Percentiles rank a stretch among this genome's conserved stretches.
These are phyloP conservation scores for Hirschfeldia incana DNA, from an alignment of 345 rosid species.

Conservation along the genomic window DNA sequence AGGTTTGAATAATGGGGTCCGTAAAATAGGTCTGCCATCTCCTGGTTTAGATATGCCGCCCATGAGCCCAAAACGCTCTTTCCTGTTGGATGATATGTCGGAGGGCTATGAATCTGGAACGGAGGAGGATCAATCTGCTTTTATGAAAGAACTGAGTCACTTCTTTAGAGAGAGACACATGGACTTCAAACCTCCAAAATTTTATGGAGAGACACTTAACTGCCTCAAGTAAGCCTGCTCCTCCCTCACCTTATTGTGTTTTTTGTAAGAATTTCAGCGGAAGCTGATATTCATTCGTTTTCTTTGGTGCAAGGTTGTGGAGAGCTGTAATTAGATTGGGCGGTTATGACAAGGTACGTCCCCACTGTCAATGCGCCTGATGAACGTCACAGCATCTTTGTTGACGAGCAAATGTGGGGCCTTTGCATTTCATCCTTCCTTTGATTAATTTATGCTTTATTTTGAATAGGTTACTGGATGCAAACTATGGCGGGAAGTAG, in stretches of 20 bases:
- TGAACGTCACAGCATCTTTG: slow-evolving; percentile 10
- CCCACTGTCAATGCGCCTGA: slow-evolving; percentile 16
- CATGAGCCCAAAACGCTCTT: slow-evolving; percentile 43
- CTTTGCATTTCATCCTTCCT: neutral
- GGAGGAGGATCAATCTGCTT: slow-evolving; percentile 68
- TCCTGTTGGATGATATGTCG: slow-evolving; percentile 47
- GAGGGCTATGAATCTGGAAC: slow-evolving; percentile 70
- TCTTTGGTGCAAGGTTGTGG: slow-evolving; percentile 61
- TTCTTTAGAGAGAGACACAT: slow-evolving; percentile 57
- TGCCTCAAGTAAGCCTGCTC: slow-evolving; percentile 70
- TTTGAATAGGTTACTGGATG: slow-evolving; percentile 72
- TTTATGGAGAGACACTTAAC: slow-evolving; percentile 83
- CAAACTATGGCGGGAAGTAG: slow-evolving; percentile 92
- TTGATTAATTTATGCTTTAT: slow-evolving; percentile 11
- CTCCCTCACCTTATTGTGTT: slow-evolving; percentile 3
- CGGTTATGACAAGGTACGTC: slow-evolving; percentile 87
- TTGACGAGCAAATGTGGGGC: neutral
- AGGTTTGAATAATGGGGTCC: slow-evolving; percentile 40
- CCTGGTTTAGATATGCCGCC: slow-evolving; percentile 40
- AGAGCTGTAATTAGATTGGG: slow-evolving; percentile 85
- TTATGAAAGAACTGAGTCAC: slow-evolving; percentile 74
- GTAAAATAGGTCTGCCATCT: slow-evolving; percentile 29
- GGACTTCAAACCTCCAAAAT: slow-evolving; percentile 89
- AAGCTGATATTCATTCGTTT: slow-evolving; percentile 23
- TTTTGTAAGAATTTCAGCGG: slow-evolving; percentile 1